A percentile compares a stretch with the other conserved stretches of the same genome.
phyloP scores from a whole-genome alignment of 2,329 filamentous ascomycete genomes.

The Penicillium corylophilum region DNA sequence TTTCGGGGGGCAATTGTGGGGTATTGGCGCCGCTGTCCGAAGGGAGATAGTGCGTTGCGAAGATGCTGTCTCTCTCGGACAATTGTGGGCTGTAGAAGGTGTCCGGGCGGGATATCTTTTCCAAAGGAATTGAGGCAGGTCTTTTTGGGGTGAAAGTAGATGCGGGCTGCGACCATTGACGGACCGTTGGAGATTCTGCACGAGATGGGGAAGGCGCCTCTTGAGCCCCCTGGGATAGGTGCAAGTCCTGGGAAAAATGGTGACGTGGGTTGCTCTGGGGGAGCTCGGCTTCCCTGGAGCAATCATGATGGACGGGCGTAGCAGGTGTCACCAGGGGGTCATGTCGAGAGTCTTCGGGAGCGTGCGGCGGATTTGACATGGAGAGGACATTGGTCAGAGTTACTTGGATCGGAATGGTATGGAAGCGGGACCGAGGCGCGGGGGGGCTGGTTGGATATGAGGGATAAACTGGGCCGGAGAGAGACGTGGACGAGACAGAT shows the following conservation, averaged over 20 bases:
- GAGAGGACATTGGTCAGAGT: slow-evolving; percentile 50
- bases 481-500: slow-evolving; percentile 2
- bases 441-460: slow-evolving; percentile 8
- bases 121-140: slow-evolving; percentile 32
- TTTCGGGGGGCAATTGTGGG: slow-evolving; percentile 36
- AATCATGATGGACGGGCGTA: slow-evolving; percentile 40
- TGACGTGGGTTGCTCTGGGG: slow-evolving; percentile 34
- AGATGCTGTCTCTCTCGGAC: slow-evolving; percentile 63
- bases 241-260: slow-evolving; percentile 32
- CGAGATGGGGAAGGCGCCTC: slow-evolving; percentile 33
- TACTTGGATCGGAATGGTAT: slow-evolving; percentile 26
- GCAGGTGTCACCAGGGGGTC: slow-evolving; percentile 48
- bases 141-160: slow-evolving; percentile 37
- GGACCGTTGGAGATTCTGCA: slow-evolving; percentile 39
- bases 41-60: slow-evolving; percentile 60
- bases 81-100: slow-evolving; percentile 49
- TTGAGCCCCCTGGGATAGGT: slow-evolving; percentile 30
- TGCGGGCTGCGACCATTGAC: slow-evolving; percentile 33
- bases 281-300: slow-evolving; percentile 28
- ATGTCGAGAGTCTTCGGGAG: slow-evolving; percentile 42
- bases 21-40: slow-evolving; percentile 49
- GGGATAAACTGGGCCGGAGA: neutral
- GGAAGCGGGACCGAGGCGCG: slow-evolving; percentile 11
- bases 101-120: slow-evolving; percentile 27
- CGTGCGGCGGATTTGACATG: slow-evolving; percentile 51